Conservation (phyloP, 192 early-diverging fungal species). For the Linnemannia hyalina region DNA sequence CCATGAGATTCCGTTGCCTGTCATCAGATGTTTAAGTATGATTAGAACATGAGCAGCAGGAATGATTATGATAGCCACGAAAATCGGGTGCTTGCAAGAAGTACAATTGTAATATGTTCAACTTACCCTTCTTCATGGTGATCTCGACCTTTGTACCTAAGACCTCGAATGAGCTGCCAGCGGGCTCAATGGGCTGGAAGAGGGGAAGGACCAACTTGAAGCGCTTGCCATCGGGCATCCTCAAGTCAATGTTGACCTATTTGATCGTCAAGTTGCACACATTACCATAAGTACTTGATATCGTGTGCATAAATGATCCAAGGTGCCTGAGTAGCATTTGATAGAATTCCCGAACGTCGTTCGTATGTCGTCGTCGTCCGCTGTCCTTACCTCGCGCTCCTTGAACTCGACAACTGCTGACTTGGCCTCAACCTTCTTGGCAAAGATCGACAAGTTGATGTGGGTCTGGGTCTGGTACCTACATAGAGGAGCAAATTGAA, state of each 20-base stretch:
- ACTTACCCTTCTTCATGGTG: slow-evolving; percentile 76
- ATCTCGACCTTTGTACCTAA: slow-evolving; percentile 87
- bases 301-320: neutral
- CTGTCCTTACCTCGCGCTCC: slow-evolving; percentile 63
- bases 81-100: too few relatives aligned
- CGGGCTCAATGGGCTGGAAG: slow-evolving; percentile 82
- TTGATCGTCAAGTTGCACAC: neutral
- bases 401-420: slow-evolving; percentile 79
- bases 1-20: slow-evolving; percentile 86
- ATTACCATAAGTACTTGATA: too few relatives aligned
- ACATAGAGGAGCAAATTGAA: neutral
- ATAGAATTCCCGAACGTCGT: neutral
- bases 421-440: slow-evolving; percentile 87
- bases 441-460: slow-evolving; percentile 93
- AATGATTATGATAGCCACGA: too few relatives aligned
- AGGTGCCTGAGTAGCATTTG: neutral
- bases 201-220: slow-evolving; percentile 79
- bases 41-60: neutral
- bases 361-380: neutral
- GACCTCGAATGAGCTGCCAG: slow-evolving; percentile 70
- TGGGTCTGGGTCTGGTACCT: slow-evolving; percentile 89
- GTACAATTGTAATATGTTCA: neutral
- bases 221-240: slow-evolving; percentile 81
- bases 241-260: slow-evolving; percentile 79
- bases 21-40: neutral